Base-by-base conservation (phyloP, 371 early-diverging fungal genomes). In the Umbelopsis sp. region DNA sequence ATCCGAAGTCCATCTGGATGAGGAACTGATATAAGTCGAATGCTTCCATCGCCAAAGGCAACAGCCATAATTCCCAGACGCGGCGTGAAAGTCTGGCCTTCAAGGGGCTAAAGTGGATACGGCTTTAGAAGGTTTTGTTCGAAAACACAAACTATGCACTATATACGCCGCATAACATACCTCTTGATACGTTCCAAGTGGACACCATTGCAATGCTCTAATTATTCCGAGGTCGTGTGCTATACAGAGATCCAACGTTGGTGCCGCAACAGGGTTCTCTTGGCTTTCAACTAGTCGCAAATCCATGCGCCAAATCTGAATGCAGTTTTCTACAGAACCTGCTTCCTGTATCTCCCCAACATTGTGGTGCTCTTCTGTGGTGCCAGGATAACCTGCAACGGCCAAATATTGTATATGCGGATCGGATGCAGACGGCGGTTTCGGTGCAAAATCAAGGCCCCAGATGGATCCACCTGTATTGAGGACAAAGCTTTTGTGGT, bases 391-490 rank as follows among this genome's bases (percentile, higher is more conserved):
- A 0, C 91, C 90, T 6, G 80, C 87, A 20, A 89, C 66, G 0
- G 90, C 89, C n/a, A 92, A 63, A 46, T 87, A 92, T 57, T 89
- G 89, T 32, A 45, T 68, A 11, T 25, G 63, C 53, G 53, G 70
- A 48, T 72, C 57, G 10, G 57, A 68, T 22, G 79, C 76, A 0
- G 65, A 62, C 24, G 79, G 72, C n/a, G 44, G 29, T 41, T 82
- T 82, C 4, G 87, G 86, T 18, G 79, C 81, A 80, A 89, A 90
- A 24, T 86, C 88, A 24, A 92, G 63, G 10, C 84, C 89, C 87
- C 89, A 89, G n/a, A 90, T 78, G 24, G 89, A 82, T 7, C 81
- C 78, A 5, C 90, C 92, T n/a, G 78, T 69, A 48, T 89, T 89
- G 3, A 88, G 35, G 12, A 86, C 48, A 48, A 48, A 48, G 48